These are phyloP conservation scores for Scutellaria barbata DNA, from an alignment of 257 asterid genomes.

Conservation along the genomic window DNA sequence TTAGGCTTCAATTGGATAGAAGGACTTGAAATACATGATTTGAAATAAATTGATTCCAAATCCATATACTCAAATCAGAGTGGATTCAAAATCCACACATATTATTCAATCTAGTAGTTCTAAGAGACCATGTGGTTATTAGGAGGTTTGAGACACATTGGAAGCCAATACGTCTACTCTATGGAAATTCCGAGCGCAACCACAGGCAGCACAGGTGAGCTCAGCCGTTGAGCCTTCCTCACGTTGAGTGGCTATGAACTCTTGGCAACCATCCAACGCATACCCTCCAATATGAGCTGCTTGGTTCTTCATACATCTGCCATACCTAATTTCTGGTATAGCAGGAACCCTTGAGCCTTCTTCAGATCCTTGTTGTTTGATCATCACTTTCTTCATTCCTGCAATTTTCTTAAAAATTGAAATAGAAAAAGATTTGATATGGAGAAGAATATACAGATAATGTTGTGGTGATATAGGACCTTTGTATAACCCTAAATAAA, in stretches of 20 bases:
- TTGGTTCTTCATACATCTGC: conserved; percentile 56
- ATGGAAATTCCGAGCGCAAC: conserved; percentile 64
- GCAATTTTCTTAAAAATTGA: neutral
- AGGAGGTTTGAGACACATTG: too few species aligned
- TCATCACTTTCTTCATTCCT: conserved; percentile 38
- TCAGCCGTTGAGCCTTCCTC: conserved; percentile 38
- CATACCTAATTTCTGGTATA: conserved; percentile 35
- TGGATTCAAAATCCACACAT: too few species aligned
- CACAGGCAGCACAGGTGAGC: conserved; percentile 64
- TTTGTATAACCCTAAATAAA: conserved; percentile 27
- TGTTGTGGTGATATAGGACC: neutral
- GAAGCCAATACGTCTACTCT: conserved; percentile 10
- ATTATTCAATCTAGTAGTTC: too few species aligned
- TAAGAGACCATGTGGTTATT: too few species aligned
- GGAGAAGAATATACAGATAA: neutral
- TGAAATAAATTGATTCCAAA: too few species aligned
- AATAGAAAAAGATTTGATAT: neutral
- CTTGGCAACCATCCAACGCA: conserved; percentile 63
- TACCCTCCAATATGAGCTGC: conserved; percentile 61
- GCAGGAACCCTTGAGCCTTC: neutral
- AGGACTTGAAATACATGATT: too few species aligned
- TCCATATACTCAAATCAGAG: too few species aligned
- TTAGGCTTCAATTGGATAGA: too few species aligned
- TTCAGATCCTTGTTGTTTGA: neutral
- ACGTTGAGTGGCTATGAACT: conserved; percentile 52